phyloP scores from a whole-genome alignment of 805 yeast species.

The Zygosaccharomyces siamensis region DNA sequence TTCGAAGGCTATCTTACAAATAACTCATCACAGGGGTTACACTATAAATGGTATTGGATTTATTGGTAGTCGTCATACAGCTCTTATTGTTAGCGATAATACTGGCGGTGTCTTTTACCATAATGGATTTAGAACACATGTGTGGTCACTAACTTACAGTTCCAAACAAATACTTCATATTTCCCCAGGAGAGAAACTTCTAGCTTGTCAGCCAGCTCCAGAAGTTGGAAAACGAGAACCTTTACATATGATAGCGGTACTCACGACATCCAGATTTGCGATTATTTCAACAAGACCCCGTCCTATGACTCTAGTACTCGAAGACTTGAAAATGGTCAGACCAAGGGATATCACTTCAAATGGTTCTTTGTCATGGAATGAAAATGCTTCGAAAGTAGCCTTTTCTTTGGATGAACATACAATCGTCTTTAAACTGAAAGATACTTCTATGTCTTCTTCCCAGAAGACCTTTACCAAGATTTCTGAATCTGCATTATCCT shows the following conservation, averaged over 20 bases:
- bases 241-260: conserved; percentile 22
- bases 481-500: conserved; percentile 18
- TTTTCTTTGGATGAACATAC: conserved; percentile 18
- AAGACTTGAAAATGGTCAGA: conserved; percentile 4
- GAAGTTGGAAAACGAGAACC: neutral
- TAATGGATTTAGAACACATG: conserved; percentile 48
- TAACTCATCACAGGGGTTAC: conserved; percentile 33
- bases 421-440: conserved; percentile 5
- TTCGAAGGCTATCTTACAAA: conserved; percentile 27
- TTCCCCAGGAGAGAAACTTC: conserved; percentile 13
- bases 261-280: conserved; percentile 22
- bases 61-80: conserved; percentile 49
- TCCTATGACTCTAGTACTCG: conserved; percentile 10
- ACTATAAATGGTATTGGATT: conserved; percentile 44
- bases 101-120: conserved; percentile 60
- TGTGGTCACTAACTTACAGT: conserved; percentile 26
- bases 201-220: conserved; percentile 14
- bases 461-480: conserved; percentile 1
- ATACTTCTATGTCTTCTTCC: neutral
- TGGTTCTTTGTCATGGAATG: conserved; percentile 19
- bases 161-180: conserved; percentile 17
- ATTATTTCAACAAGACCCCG: conserved; percentile 16
- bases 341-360: neutral
- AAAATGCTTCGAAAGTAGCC: conserved; percentile 17
- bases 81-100: conserved; percentile 50